Evolutionary conservation across 140 eudicot species (phyloP).

Genomic region (Bidens hawaiensis): DNA sequence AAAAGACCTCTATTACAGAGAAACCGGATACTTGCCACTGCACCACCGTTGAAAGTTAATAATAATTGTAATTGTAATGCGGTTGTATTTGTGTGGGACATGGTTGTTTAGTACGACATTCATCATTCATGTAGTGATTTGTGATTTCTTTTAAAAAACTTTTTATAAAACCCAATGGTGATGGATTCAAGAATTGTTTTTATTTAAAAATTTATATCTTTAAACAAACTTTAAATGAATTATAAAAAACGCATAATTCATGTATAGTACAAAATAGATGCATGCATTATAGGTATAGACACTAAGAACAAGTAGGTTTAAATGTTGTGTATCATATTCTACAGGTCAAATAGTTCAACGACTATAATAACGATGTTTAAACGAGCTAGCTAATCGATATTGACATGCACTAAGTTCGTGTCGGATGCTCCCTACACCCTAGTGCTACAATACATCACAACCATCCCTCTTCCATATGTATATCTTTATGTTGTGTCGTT

Average conservation of each 20-base stretch:
- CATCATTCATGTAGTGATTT: background rate
- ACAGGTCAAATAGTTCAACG: background rate
- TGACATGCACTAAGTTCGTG: slow-evolving; percentile 1
- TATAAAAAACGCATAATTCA: too few species aligned
- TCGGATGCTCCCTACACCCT: background rate
- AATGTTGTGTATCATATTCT: background rate
- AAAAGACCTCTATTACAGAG: too few species aligned
- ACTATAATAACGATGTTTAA: background rate
- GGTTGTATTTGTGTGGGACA: background rate
- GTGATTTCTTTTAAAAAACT: too few species aligned
- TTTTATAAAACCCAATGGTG: too few species aligned
- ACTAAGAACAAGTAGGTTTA: background rate
- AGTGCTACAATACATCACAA: background rate
- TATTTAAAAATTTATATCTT: too few species aligned
- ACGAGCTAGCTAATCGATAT: slow-evolving; percentile 1
- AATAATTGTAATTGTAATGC: too few species aligned
- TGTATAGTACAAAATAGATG: too few species aligned
- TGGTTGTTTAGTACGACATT: background rate
- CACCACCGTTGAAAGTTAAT: too few species aligned
- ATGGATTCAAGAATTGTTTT: too few species aligned
- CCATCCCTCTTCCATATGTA: background rate
- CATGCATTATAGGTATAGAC: background rate
- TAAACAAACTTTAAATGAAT: too few species aligned
- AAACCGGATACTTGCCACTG: too few species aligned
- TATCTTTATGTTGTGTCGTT: background rate